Evolutionary conservation across 768 basidiomycete species (phyloP).

Genomic region (Tricholoma sp.): DNA sequence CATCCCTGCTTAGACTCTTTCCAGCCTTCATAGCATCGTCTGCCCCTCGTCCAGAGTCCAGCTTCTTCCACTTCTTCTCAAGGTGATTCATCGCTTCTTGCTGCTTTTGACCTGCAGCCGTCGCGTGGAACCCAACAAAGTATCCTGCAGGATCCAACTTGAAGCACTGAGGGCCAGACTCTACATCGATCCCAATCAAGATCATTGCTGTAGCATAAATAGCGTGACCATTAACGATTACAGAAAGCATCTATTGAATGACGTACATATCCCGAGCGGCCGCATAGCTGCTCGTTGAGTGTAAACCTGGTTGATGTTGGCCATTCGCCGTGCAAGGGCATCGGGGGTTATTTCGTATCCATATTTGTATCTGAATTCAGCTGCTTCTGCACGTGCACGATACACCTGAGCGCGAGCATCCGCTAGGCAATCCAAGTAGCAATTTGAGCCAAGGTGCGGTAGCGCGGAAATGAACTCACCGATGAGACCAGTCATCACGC

Average conservation of each 20-base stretch:
- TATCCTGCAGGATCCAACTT: slow-evolving; percentile 99
- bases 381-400: slow-evolving; percentile 85
- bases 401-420: slow-evolving; percentile 88
- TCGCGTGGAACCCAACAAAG: slow-evolving; percentile 97
- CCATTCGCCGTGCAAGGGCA: slow-evolving; percentile 88
- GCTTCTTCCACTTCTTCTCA: slow-evolving; percentile 98
- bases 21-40: slow-evolving; percentile 78
- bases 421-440: slow-evolving; percentile 40
- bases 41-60: slow-evolving; percentile 71
- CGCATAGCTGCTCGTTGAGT: slow-evolving; percentile 97
- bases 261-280: slow-evolving; percentile 88
- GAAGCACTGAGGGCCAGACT: slow-evolving; percentile 94
- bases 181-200: slow-evolving; percentile 87
- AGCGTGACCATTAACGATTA: neutral
- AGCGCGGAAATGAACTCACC: slow-evolving; percentile 43
- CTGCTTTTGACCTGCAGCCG: slow-evolving; percentile 93
- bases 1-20: slow-evolving; percentile 62
- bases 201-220: slow-evolving; percentile 71
- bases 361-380: slow-evolving; percentile 91
- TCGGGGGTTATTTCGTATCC: slow-evolving; percentile 99
- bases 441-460: neutral
- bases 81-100: slow-evolving; percentile 98
- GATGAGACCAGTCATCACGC: slow-evolving; percentile 96
- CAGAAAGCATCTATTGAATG: neutral
- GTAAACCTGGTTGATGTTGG: slow-evolving; percentile 98